Conservation (phyloP, 331 rosid species). For the Malus hybrid region DNA sequence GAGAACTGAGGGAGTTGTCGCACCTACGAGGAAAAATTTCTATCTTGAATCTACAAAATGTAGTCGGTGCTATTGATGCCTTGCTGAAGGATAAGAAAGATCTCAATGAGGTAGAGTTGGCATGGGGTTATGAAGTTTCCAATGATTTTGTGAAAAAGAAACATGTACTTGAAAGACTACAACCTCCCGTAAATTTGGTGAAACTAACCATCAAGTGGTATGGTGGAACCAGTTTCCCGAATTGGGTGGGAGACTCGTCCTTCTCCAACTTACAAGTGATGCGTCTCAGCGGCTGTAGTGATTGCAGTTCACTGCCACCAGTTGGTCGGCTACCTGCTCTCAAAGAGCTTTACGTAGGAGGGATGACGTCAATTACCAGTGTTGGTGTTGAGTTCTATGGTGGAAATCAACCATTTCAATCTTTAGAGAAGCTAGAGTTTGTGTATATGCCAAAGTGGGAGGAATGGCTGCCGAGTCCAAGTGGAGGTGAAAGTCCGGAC, state of each 20-base stretch:
- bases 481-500: not conserved
- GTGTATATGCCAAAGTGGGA: not conserved
- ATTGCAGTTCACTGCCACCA: not conserved
- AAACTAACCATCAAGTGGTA: not conserved
- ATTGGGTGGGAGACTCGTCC: not conserved
- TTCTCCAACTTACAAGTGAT: not conserved
- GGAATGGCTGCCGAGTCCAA: not conserved
- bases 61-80: slow-evolving; percentile 9
- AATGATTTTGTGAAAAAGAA: not conserved
- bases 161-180: slow-evolving; percentile 10
- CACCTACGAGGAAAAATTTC: not conserved
- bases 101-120: not conserved
- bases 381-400: not conserved
- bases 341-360: not conserved
- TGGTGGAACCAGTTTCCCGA: not conserved
- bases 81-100: slow-evolving; percentile 5
- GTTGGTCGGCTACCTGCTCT: slow-evolving; percentile 5
- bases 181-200: slow-evolving; percentile 11
- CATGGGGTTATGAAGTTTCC: not conserved
- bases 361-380: accelerated
- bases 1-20: not conserved
- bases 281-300: not conserved
- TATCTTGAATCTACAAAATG: slow-evolving; percentile 6
- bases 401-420: not conserved
- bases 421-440: not conserved